Base-by-base conservation (phyloP, 345 rosid species). In the Aurinia saxatilis region DNA sequence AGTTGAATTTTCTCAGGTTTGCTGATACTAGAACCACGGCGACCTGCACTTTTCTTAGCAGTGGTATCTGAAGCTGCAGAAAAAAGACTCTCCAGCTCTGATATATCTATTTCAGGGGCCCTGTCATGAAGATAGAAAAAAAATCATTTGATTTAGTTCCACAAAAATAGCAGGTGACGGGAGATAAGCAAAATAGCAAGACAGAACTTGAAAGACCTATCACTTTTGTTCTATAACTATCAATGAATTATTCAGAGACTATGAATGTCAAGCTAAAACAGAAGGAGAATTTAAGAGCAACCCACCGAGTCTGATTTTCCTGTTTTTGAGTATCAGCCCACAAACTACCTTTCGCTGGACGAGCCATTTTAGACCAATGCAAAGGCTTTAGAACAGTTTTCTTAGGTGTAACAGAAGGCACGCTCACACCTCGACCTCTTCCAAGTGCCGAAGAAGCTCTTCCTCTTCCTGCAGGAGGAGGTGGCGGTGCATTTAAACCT, bases 21-120 rank as follows among this genome's bases (percentile, higher is more conserved):
- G 75, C 77, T 92, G 75, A 84, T 81, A 73, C 64, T 79, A 57
- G 98, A 74, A 67, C 92, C 84, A 57, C 91, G 92, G 57, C 95
- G 91, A 63, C 75, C 85, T 70, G 88, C 87, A 77, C 64, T 63
- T 79, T 79, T 92, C 58, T 81, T 83, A 31, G 81, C 57, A 42
- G 81, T 76, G 6, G 72, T 72, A 75, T 89, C 93, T 56, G 95
- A 84, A 66, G 77, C 91, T 15, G 96, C 89, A 50, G 97, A 87
- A 80, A 92, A 92, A 65, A 89, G 83, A 72, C 87, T 92, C 78
- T 87, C 97, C 50, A 92, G 97, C 75, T 92, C 99, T 37, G 87
- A 80, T 75, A 92, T 89, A 78, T 92, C 99, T 70, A 92, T 92
- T 80, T 92, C 97, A 70, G 98, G 99, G 74, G 99, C 84, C 86